Evolutionary conservation across 2,329 filamentous ascomycete species (phyloP), one percentile per base, ranked within the genome.

Genomic region (Aspergillus jensenii): DNA sequence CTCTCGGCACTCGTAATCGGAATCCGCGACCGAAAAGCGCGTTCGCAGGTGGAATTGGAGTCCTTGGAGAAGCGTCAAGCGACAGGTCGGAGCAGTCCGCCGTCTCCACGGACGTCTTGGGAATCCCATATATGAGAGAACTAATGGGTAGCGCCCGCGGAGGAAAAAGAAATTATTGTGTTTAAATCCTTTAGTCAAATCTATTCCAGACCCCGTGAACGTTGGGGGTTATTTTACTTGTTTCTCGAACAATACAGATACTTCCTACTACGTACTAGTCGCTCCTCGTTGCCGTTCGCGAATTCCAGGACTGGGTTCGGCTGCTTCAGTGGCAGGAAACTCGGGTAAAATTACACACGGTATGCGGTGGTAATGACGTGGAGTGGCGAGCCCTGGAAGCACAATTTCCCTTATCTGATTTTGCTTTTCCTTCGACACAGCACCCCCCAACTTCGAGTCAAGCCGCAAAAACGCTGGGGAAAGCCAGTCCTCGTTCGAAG

Each of bases 341-440:
- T 51, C 40, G 49, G 50, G 60, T 58, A 62, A 59, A 62, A 46
- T 58, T 62, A 62, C 61, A 54, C 21, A 52, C 45, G 44, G 52
- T 57, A 56, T 48, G 52, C 37, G 39, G 45, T 47, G 46, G 55
- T 60, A 62, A 55, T 62, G 59, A 59, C 55, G 60, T 59, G 45
- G 37, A 54, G 47, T 59, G 55, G 56, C 61, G 41, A 60, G 37
- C 21, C 35, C n/a, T 23, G 3, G 9, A 11, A 31, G 27, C 27
- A 31, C 27, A 31, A 31, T 49, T 49, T 43, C 27, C 33, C 44
- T 62, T 62, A 59, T 60, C 60, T 60, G 60, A 60, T 62, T 57
- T 54, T 59, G 37, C 35, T 47, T 39, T 41, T 53, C 19, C 56
- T 46, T 15, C 25, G 4, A 23, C 39, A 2, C n/a, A 11, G 3